phyloP scores from a whole-genome alignment of 352 stramenopile genomes.

The Pythium phragmitis region DNA sequence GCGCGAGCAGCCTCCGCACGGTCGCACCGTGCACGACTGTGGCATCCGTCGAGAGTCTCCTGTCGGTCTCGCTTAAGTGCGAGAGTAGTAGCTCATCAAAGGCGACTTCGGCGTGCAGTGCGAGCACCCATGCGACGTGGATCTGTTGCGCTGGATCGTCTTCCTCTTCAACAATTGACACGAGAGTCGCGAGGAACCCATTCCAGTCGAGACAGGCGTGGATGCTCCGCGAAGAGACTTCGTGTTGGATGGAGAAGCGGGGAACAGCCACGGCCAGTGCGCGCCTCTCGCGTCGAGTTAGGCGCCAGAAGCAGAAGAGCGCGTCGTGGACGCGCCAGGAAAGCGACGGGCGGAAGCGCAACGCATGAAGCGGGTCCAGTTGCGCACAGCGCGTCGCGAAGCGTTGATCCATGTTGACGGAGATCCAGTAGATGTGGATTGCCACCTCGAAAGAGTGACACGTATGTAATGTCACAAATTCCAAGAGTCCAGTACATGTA shows the following conservation, averaged over 20 bases:
- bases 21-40: constrained; percentile 32
- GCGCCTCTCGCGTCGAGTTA: constrained; percentile 19
- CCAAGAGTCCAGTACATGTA: neutral
- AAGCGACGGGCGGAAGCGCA: constrained; percentile 38
- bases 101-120: constrained; percentile 36
- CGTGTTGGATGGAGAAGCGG: constrained; percentile 17
- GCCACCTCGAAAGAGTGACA: too few species aligned
- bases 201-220: constrained; percentile 21
- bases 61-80: neutral
- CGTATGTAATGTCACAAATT: neutral
- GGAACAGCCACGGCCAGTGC: constrained; percentile 25
- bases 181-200: constrained; percentile 25
- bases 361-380: neutral
- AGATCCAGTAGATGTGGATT: neutral
- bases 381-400: neutral
- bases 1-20: constrained; percentile 27
- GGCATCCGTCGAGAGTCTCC: constrained; percentile 14
- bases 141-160: neutral
- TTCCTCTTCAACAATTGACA: neutral
- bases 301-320: constrained; percentile 54
- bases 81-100: constrained; percentile 15
- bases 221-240: neutral
- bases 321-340: constrained; percentile 41
- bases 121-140: constrained; percentile 33
- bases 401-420: neutral